Evolutionary conservation across 2,329 filamentous ascomycete genomes (phyloP).

Genomic region (Colletotrichum sp.): DNA sequence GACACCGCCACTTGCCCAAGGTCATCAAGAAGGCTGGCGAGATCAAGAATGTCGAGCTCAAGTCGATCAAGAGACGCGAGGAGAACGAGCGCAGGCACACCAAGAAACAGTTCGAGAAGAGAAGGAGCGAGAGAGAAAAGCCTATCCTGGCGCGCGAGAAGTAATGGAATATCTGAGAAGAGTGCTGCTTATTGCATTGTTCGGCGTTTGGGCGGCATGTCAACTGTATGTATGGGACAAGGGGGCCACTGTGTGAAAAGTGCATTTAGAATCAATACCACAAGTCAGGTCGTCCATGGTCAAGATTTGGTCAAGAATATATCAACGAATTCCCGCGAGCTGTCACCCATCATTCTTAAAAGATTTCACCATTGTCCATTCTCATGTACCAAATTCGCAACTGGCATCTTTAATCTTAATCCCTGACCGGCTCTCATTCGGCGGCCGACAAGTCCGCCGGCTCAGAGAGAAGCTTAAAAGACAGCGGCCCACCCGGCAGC

Average conservation of each 20-base stretch:
- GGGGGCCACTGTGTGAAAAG: constrained; percentile 15
- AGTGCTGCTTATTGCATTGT: constrained; percentile 19
- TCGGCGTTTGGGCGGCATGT: constrained; percentile 20
- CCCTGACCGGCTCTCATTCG: background rate
- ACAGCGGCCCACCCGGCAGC: background rate
- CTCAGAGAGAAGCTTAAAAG: background rate
- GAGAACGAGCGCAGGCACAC: constrained; percentile 95
- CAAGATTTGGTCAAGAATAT: background rate
- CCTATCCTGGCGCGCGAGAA: constrained; percentile 77
- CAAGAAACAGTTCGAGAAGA: constrained; percentile 78
- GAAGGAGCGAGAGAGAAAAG: constrained; percentile 87
- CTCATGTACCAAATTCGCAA: background rate
- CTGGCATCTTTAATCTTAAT: background rate
- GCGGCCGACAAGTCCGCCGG: background rate
- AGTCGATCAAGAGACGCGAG: constrained; percentile 85
- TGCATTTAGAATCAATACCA: constrained; percentile 9
- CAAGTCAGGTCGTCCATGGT: background rate
- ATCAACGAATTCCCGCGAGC: background rate
- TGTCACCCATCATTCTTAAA: background rate
- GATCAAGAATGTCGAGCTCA: constrained; percentile 91
- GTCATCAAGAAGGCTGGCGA: constrained; percentile 94
- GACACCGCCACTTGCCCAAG: constrained; percentile 90
- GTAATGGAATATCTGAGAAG: constrained; percentile 33
- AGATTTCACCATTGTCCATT: background rate
- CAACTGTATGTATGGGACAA: background rate